Evolutionary conservation across 768 basidiomycete genomes (phyloP).

Genomic region (Daedalea quercina): DNA sequence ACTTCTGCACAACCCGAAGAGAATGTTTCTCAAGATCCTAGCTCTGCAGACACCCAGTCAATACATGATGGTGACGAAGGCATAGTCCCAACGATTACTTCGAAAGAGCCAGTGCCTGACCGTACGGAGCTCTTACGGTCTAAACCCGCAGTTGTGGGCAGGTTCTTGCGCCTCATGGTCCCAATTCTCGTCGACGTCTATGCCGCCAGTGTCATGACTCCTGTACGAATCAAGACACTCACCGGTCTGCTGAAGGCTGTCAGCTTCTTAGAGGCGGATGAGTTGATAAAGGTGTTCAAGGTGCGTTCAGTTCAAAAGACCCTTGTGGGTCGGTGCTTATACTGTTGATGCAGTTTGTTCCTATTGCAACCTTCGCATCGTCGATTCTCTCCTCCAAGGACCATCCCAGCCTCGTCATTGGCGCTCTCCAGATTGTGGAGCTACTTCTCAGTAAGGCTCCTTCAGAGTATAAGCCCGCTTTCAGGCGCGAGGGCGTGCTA

Average conservation of each 20-base stretch:
- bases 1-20: conserved; percentile 15
- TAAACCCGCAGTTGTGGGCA: conserved; percentile 67
- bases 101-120: conserved; percentile 38
- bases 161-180: conserved; percentile 84
- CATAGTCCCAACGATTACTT: conserved; percentile 4
- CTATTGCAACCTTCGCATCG: conserved; percentile 91
- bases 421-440: conserved; percentile 90
- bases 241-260: conserved; percentile 87
- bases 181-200: conserved; percentile 98
- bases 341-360: conserved; percentile 61
- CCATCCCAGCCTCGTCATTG: conserved; percentile 78
- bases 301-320: conserved; percentile 37
- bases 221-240: conserved; percentile 84
- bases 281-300: conserved; percentile 67
- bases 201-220: conserved; percentile 89
- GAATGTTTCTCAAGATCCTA: conserved; percentile 1
- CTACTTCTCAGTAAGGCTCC: conserved; percentile 81
- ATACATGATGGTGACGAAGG: conserved; percentile 11
- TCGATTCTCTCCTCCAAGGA: conserved; percentile 92
- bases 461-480: conserved; percentile 77
- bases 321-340: background rate
- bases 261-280: conserved; percentile 76
- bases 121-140: conserved; percentile 72
- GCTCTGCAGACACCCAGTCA: conserved; percentile 7
- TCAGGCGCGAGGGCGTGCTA: conserved; percentile 93